Base-by-base conservation (phyloP, 176 grass and related monocot species). In the Musa beccarii region DNA sequence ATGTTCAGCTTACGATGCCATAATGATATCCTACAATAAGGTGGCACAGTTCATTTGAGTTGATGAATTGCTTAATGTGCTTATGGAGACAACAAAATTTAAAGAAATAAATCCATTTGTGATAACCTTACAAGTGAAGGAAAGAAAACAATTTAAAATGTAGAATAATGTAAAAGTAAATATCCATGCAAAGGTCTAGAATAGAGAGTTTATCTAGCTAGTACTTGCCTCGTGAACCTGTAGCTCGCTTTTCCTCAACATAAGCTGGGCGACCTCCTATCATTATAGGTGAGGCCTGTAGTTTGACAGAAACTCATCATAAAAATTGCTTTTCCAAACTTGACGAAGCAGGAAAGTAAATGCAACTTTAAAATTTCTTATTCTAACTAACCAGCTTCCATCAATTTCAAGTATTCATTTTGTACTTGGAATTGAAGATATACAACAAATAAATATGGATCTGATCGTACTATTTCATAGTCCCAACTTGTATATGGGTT, bases 221-320 rank as follows among this genome's bases (percentile, higher is more conserved):
- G 8, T 2, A 75, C 83, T 81, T 88, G 79, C 96, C 96, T 83
- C 96, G 86, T 66, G 91, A 77, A 81, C 83, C 85, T 79, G 76
- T 75, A 61, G 89, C 75, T 82, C 96, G 82, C 80, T 99, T 99
- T 87, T 95, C 96, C 83, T 99, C 86, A 0, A 99, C 83, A 11
- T 80, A 81, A 57, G 84, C 88, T 75, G 85, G 87, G 1, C 87
- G 79, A 19, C 88, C 91, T 78, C 74, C 71, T n/a, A 99, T 91
- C 73, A 78, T 85, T 69, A 99, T 79, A 76, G 91, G 91, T 57
- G 96, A 95, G 84, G 85, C 91, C 96, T 99, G 83, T 68, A 79
- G 75, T 75, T 55, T 72, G 63, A 74, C 1, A 17, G 23, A 57
- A 68, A 28, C 11, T 13, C 13, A 57, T 57, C 20, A 19, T 29